Evolutionary conservation across 2,329 filamentous ascomycete species (phyloP).

Genomic region (Aspergillus uvarum): DNA sequence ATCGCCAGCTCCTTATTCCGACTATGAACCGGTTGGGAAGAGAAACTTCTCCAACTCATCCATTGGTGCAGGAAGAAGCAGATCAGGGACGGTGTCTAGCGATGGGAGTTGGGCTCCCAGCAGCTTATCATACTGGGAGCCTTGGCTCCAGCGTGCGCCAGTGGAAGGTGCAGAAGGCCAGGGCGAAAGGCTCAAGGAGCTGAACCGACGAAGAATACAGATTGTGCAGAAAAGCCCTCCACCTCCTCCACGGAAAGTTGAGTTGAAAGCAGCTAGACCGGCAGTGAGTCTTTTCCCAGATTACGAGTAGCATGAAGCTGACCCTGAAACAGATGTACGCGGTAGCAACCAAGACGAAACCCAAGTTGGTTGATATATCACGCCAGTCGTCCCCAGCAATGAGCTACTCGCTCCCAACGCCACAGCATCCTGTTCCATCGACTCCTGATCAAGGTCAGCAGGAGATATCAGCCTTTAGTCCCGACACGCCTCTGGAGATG

Average conservation of each 20-base stretch:
- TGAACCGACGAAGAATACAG: constrained; percentile 37
- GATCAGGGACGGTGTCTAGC: constrained; percentile 38
- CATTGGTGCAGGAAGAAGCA: constrained; percentile 29
- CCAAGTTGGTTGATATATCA: constrained; percentile 41
- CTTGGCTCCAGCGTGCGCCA: constrained; percentile 40
- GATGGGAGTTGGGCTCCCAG: constrained; percentile 40
- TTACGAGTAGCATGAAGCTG: background rate
- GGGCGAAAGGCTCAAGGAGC: constrained; percentile 27
- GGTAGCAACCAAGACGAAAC: constrained; percentile 38
- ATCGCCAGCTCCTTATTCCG: constrained; percentile 16
- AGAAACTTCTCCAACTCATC: constrained; percentile 21
- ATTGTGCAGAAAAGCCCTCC: constrained; percentile 38
- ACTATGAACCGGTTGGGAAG: constrained; percentile 12
- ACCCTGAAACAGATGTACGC: constrained; percentile 29
- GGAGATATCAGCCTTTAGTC: constrained; percentile 42
- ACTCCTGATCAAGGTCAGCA: constrained; percentile 37
- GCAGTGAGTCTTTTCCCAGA: constrained; percentile 22
- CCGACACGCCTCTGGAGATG: constrained; percentile 39
- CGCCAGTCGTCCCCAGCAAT: constrained; percentile 35
- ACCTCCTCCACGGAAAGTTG: constrained; percentile 23
- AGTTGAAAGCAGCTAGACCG: constrained; percentile 18
- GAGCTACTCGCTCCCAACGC: constrained; percentile 25
- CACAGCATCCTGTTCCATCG: constrained; percentile 30
- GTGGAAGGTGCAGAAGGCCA: constrained; percentile 28
- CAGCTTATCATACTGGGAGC: constrained; percentile 39